A percentile compares a stretch with the other conserved stretches of the same genome.
These are phyloP conservation scores for Bretziella fagacearum DNA, from an alignment of 2,329 filamentous ascomycete species.

Conservation along the genomic window DNA sequence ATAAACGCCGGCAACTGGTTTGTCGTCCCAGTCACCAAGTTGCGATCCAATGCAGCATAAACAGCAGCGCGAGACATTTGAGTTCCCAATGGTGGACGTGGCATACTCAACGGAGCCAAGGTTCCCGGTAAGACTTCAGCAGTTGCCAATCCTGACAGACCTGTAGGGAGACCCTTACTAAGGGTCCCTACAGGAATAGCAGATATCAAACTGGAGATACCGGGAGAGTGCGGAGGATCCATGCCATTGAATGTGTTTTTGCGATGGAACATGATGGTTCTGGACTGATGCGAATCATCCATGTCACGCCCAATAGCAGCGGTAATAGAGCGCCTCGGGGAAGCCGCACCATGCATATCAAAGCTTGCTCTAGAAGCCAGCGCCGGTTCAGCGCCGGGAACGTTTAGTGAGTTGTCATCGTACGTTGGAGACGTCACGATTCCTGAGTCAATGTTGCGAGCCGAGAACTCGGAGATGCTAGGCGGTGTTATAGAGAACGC, in stretches of 20 bases:
- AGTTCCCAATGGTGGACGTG: constrained; percentile 67
- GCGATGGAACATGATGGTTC: constrained; percentile 86
- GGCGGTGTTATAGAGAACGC: constrained; percentile 89
- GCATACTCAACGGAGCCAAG: constrained; percentile 67
- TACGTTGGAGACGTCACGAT: constrained; percentile 23
- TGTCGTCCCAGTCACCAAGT: constrained; percentile 43
- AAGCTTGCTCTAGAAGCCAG: constrained; percentile 48
- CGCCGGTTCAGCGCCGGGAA: constrained; percentile 25
- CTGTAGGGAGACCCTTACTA: background rate
- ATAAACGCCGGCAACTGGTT: constrained; percentile 67
- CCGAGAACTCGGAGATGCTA: constrained; percentile 76
- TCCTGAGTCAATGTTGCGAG: constrained; percentile 55
- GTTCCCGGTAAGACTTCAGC: constrained; percentile 38
- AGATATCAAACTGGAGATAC: constrained; percentile 72
- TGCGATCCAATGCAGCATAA: constrained; percentile 59
- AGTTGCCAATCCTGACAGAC: background rate
- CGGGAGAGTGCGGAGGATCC: constrained; percentile 20
- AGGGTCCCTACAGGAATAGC: constrained; percentile 25
- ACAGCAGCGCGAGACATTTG: constrained; percentile 77
- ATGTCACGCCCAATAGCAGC: constrained; percentile 23
- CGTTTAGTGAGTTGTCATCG: constrained; percentile 23
- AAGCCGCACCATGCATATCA: constrained; percentile 38
- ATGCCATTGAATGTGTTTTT: constrained; percentile 46
- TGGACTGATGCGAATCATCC: constrained; percentile 5
- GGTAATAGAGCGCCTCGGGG: constrained; percentile 39